Conservation (phyloP, 139 green algal genomes). For the Diplosphaera chodatii region DNA sequence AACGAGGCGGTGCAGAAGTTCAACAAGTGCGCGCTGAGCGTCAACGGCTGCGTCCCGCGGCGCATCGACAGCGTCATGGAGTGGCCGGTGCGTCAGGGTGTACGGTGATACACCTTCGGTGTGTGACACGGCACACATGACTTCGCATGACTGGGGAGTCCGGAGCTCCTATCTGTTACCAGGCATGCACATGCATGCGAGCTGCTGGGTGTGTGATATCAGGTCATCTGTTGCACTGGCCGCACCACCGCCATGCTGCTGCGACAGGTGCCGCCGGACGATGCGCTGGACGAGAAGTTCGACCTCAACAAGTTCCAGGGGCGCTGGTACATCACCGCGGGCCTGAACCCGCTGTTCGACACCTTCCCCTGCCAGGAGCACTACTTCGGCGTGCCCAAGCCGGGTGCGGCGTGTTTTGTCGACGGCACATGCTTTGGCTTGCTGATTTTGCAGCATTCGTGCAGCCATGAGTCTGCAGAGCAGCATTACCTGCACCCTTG, state of each 20-base stretch:
- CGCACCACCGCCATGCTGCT: no score
- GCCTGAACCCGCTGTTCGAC: conserved; percentile 82
- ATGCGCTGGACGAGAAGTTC: conserved; percentile 46
- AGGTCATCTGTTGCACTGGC: no score
- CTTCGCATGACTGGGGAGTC: no score
- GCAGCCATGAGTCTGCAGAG: no score
- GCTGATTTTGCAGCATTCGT: no score
- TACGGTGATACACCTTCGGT: no score
- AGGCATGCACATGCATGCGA: no score
- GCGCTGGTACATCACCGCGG: conserved; percentile 83
- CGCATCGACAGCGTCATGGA: conserved; percentile 35
- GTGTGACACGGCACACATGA: no score
- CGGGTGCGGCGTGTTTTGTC: not conserved
- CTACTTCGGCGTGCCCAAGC: conserved; percentile 13
- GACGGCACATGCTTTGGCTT: not conserved
- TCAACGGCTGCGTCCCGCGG: conserved; percentile 82
- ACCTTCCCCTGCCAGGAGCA: conserved; percentile 81
- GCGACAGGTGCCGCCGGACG: conserved; percentile 33
- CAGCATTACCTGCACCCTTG: no score
- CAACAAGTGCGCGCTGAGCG: conserved; percentile 76
- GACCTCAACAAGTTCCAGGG: conserved; percentile 62
- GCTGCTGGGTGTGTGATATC: no score
- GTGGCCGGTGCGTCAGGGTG: conserved; percentile 14
- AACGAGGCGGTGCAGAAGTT: conserved; percentile 69
- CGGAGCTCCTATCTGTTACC: no score